Conservation (phyloP, 169 alveolate genomes). For the Neospora caninum region DNA sequence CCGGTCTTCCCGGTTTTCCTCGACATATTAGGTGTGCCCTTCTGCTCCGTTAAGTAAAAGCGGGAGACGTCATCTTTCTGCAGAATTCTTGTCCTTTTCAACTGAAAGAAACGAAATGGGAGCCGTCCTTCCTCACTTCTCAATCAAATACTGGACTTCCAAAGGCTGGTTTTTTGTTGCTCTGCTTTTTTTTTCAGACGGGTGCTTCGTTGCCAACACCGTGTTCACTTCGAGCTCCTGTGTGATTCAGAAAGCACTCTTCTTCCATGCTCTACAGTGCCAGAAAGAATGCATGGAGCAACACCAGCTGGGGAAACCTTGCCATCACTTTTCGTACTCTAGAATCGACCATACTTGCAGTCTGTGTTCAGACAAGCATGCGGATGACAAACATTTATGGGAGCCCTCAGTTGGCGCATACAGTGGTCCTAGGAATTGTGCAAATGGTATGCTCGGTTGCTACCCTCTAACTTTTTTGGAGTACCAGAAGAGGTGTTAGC, state of each 20-base stretch:
- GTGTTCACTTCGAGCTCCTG: neutral
- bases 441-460: neutral
- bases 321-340: neutral
- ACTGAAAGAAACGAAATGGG: too few relatives aligned
- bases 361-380: neutral
- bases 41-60: too few relatives aligned
- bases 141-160: too few relatives aligned
- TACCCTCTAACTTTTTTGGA: too few relatives aligned
- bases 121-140: too few relatives aligned
- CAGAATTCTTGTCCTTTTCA: too few relatives aligned
- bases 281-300: neutral
- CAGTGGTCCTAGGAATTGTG: neutral
- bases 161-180: too few relatives aligned
- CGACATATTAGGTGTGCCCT: too few relatives aligned
- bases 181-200: neutral
- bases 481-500: too few relatives aligned
- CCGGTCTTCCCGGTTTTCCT: too few relatives aligned
- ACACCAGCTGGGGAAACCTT: neutral
- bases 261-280: neutral
- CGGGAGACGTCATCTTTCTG: too few relatives aligned
- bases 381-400: neutral
- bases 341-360: neutral
- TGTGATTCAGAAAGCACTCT: neutral
- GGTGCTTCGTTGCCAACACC: constrained; percentile 7
- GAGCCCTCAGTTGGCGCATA: neutral